phyloP scores from a whole-genome alignment of 2,329 filamentous ascomycete species.

The Aspergillus spinulosporus region DNA sequence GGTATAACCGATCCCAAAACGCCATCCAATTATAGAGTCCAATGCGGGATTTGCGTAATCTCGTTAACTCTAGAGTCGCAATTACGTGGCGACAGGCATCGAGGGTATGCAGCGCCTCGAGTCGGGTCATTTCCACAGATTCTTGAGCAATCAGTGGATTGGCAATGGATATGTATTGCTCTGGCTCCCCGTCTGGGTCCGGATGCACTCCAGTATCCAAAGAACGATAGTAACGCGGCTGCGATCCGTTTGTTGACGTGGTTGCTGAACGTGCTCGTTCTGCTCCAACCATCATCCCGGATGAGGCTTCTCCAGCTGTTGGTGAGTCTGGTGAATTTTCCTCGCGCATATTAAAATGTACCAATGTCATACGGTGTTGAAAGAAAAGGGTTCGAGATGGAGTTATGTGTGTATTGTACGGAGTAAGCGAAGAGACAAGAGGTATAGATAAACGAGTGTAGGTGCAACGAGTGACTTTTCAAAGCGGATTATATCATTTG shows the following conservation, averaged over 20 bases:
- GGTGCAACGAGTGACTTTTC: slow-evolving; percentile 19
- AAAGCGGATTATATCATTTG: slow-evolving; percentile 18
- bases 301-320: slow-evolving; percentile 2
- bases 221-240: slow-evolving; percentile 22
- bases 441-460: slow-evolving; percentile 15
- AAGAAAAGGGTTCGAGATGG: slow-evolving; percentile 2
- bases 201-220: slow-evolving; percentile 6
- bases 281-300: neutral
- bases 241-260: slow-evolving; percentile 1
- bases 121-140: slow-evolving; percentile 23
- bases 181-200: slow-evolving; percentile 1
- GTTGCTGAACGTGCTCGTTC: slow-evolving; percentile 2
- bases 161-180: neutral
- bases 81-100: slow-evolving; percentile 30
- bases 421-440: neutral
- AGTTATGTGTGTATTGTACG: neutral
- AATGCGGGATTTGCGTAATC: slow-evolving; percentile 32
- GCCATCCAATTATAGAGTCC: slow-evolving; percentile 30
- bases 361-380: neutral
- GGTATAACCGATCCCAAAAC: slow-evolving; percentile 34
- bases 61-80: slow-evolving; percentile 30
- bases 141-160: neutral
- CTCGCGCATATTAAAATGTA: slow-evolving; percentile 12
- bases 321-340: slow-evolving; percentile 1
- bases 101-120: slow-evolving; percentile 27